phyloP scores from a whole-genome alignment of 2,329 filamentous ascomycete genomes.

The Trichophyton equinum region DNA sequence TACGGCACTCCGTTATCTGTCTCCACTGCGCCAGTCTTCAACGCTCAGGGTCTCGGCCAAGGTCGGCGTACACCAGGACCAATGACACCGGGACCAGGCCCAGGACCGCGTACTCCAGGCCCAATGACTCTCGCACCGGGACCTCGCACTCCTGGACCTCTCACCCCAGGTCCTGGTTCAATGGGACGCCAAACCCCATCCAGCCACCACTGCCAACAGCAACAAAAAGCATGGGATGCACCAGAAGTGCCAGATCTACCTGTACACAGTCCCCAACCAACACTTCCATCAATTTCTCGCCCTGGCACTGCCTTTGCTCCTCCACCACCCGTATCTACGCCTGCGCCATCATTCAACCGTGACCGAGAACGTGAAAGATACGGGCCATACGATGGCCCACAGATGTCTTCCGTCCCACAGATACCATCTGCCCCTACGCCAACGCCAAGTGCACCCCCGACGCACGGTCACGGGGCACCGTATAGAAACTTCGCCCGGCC shows the following conservation, averaged over 20 bases:
- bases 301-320: neutral
- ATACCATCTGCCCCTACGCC: slow-evolving; percentile 5
- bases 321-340: neutral
- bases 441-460: slow-evolving; percentile 6
- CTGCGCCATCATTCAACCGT: neutral
- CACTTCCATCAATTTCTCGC: neutral
- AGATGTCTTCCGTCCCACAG: neutral
- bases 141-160: slow-evolving; percentile 1
- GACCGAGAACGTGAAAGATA: neutral
- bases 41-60: slow-evolving; percentile 11
- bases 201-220: slow-evolving; percentile 11
- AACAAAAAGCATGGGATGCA: slow-evolving; percentile 10
- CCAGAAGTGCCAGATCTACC: slow-evolving; percentile 13
- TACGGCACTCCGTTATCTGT: slow-evolving; percentile 44
- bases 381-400: neutral
- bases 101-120: slow-evolving; percentile 18
- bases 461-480: neutral
- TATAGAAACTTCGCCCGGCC: slow-evolving; percentile 10
- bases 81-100: slow-evolving; percentile 10
- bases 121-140: slow-evolving; percentile 4
- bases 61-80: slow-evolving; percentile 18
- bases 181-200: slow-evolving; percentile 12
- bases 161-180: neutral
- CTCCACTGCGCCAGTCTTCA: slow-evolving; percentile 10
- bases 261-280: neutral